Conservation (phyloP, 495 filamentous ascomycete species). For the Neohortaea acidophila region DNA sequence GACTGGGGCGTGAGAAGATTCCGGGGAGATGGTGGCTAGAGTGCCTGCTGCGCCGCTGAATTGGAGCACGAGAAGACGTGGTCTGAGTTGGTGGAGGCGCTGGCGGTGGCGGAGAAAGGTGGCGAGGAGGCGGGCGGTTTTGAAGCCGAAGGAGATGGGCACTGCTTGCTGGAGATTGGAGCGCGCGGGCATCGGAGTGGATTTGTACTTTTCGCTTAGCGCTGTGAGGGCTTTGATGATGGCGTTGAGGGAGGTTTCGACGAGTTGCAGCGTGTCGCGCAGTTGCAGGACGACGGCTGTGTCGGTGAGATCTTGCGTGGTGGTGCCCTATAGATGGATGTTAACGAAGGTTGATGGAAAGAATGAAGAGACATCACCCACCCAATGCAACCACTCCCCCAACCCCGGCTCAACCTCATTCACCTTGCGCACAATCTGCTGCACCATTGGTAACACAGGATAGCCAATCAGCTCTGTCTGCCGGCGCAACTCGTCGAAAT, state of each 20-base stretch:
- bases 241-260: conserved; percentile 5
- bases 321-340: too few species aligned
- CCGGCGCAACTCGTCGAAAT: conserved; percentile 14
- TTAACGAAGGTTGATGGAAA: too few species aligned
- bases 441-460: conserved; percentile 16
- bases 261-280: conserved; percentile 12
- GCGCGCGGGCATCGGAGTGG: conserved; percentile 15
- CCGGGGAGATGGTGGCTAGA: conserved; percentile 14
- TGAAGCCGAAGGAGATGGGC: conserved; percentile 20
- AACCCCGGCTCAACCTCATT: conserved; percentile 15
- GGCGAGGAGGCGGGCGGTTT: conserved; percentile 17
- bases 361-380: too few species aligned
- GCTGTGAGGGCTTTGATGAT: conserved; percentile 5
- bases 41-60: conserved; percentile 21
- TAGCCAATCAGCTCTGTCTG: conserved; percentile 19
- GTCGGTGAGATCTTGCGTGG: conserved; percentile 18
- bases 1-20: neutral
- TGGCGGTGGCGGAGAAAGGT: conserved; percentile 15
- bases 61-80: conserved; percentile 17
- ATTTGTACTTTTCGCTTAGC: conserved; percentile 12
- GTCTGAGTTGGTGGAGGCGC: conserved; percentile 9
- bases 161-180: conserved; percentile 19
- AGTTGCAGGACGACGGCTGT: conserved; percentile 17
- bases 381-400: conserved; percentile 20
- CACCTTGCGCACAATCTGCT: conserved; percentile 16